These are phyloP conservation scores for Magnusiomyces paraingens DNA, from an alignment of 1,139 yeast species.

Conservation along the genomic window DNA sequence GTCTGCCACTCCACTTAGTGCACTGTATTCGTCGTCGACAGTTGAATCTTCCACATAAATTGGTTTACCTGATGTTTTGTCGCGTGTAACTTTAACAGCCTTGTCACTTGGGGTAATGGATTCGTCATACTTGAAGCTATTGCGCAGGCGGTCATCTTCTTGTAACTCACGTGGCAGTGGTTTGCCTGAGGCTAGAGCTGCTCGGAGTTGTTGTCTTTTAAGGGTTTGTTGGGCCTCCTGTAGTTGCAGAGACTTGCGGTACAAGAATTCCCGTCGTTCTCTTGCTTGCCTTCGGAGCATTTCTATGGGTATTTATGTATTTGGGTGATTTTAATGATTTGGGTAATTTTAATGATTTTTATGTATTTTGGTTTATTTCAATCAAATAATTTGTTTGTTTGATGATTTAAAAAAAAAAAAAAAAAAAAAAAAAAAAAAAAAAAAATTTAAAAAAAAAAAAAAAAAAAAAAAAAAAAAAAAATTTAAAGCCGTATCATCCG, in stretches of 20 bases:
- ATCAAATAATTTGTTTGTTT: no score
- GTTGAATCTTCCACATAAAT: constrained; percentile 23
- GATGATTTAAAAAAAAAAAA: neutral
- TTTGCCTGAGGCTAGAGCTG: constrained; percentile 87
- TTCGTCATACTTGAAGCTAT: constrained; percentile 81
- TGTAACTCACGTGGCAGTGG: constrained; percentile 85
- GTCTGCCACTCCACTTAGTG: constrained; percentile 79
- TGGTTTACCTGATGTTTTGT: no score
- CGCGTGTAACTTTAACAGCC: constrained; percentile 20
- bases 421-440: neutral
- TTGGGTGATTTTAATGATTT: neutral
- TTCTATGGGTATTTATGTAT: neutral
- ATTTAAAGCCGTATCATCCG: neutral
- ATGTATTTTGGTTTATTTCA: no score
- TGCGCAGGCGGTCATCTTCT: constrained; percentile 75
- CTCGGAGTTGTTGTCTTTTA: constrained; percentile 78
- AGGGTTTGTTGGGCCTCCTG: constrained; percentile 84
- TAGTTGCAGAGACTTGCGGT: constrained; percentile 78
- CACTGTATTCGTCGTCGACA: constrained; percentile 85
- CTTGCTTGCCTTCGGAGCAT: constrained; percentile 87
- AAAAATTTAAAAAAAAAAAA: neutral
- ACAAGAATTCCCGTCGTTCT: constrained; percentile 88
- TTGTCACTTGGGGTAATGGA: constrained; percentile 35
- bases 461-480: neutral
- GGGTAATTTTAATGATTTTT: no score